Percentiles rank a stretch among this genome's conserved stretches.
Conservation (phyloP, 352 stramenopile genomes). For the Phytopythium boreale region DNA sequence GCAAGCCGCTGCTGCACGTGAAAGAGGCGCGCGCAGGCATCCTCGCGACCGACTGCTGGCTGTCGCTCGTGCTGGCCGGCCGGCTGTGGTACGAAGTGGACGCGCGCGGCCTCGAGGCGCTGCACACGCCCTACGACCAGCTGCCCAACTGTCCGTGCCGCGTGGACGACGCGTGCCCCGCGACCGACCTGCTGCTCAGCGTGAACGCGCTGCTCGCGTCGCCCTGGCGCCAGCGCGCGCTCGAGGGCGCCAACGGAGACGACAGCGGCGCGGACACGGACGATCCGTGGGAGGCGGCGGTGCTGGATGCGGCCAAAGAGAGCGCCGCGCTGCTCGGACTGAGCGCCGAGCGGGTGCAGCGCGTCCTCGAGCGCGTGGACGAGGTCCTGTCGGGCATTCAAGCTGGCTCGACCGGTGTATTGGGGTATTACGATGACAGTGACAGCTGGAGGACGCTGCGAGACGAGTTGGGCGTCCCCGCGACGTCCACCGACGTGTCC, state of each 20-base stretch:
- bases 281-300: neutral
- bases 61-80: constrained; percentile 45
- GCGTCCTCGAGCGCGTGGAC: constrained; percentile 11
- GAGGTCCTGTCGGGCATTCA: constrained; percentile 3
- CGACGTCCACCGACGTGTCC: constrained; percentile 3
- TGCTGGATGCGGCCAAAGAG: constrained; percentile 11
- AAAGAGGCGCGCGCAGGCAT: constrained; percentile 30
- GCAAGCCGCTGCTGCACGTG: constrained; percentile 38
- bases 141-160: constrained; percentile 41
- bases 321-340: constrained; percentile 19
- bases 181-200: constrained; percentile 43
- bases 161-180: constrained; percentile 44
- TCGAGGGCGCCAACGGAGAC: constrained; percentile 1
- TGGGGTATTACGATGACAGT: neutral
- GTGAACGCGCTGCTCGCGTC: constrained; percentile 29
- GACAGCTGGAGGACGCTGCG: constrained; percentile 5
- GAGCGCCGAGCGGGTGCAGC: neutral
- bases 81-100: constrained; percentile 56
- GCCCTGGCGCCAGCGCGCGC: constrained; percentile 3
- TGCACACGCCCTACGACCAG: constrained; percentile 35
- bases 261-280: neutral
- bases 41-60: constrained; percentile 19
- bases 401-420: neutral
- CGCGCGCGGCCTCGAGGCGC: constrained; percentile 21
- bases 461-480: constrained; percentile 17